phyloP scores from a whole-genome alignment of 1,284 basidiomycete genomes.

The Mycena citricolor region DNA sequence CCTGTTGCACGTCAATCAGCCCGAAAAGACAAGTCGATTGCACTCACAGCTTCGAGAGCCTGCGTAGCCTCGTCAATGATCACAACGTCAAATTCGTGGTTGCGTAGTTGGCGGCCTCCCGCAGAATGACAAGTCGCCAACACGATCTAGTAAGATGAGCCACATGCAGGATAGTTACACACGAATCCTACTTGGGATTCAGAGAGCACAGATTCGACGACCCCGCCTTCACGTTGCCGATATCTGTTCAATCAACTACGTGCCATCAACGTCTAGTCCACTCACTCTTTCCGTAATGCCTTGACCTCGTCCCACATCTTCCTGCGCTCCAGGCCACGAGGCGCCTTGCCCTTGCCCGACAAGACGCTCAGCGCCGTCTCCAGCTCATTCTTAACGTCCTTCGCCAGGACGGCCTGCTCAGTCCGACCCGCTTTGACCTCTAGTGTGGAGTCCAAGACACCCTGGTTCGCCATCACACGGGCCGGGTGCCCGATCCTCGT shows the following conservation, averaged over 20 bases:
- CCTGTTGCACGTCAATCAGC: conserved; percentile 43
- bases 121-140: conserved; percentile 92
- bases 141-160: conserved; percentile 59
- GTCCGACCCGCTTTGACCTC: conserved; percentile 83
- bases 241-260: conserved; percentile 51
- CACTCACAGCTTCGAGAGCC: conserved; percentile 83
- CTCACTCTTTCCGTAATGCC: conserved; percentile 87
- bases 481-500: conserved; percentile 93
- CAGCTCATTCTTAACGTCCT: conserved; percentile 84
- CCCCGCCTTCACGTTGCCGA: conserved; percentile 81
- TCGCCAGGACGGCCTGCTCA: conserved; percentile 79
- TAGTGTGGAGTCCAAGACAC: conserved; percentile 78
- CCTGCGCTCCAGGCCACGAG: conserved; percentile 76
- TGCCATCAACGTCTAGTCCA: conserved; percentile 8
- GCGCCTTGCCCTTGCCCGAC: conserved; percentile 70
- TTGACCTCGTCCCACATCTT: conserved; percentile 92
- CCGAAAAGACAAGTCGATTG: conserved; percentile 1
- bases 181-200: conserved; percentile 62
- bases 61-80: conserved; percentile 98
- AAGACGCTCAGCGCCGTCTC: conserved; percentile 67
- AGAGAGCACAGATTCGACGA: conserved; percentile 77
- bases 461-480: conserved; percentile 74
- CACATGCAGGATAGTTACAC: not conserved
- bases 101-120: conserved; percentile 76
- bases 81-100: conserved; percentile 83